Conservation (phyloP, 352 stramenopile genomes). For the Phytophthora europaea region DNA sequence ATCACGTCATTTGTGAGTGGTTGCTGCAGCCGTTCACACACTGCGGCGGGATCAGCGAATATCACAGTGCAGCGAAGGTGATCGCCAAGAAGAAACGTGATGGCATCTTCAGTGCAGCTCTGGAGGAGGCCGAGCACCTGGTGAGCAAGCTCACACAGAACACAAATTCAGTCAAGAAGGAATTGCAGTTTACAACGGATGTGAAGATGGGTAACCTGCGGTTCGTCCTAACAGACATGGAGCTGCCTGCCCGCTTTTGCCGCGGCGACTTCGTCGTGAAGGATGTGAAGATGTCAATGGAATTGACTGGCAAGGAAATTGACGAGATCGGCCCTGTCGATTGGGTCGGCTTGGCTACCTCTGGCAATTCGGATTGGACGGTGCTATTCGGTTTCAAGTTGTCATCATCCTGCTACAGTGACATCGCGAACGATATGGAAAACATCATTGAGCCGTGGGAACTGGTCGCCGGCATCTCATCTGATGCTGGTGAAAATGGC, state of each 20-base stretch:
- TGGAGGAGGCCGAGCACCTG: conserved; percentile 64
- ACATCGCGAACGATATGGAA: conserved; percentile 79
- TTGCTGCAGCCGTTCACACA: conserved; percentile 66
- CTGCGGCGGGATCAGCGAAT: conserved; percentile 80
- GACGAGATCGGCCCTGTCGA: conserved; percentile 61
- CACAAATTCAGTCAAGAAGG: conserved; percentile 56
- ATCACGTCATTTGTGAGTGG: conserved; percentile 61
- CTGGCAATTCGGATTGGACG: conserved; percentile 67
- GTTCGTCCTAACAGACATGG: conserved; percentile 69
- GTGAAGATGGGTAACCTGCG: conserved; percentile 72
- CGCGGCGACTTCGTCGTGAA: conserved; percentile 76
- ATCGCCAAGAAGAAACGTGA: conserved; percentile 76
- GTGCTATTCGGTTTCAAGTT: conserved; percentile 72
- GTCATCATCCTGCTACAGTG: conserved; percentile 76
- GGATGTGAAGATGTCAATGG: conserved; percentile 67
- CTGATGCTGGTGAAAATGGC: conserved; percentile 65
- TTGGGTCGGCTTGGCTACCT: conserved; percentile 63
- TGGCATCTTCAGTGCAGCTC: conserved; percentile 67
- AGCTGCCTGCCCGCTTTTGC: conserved; percentile 61
- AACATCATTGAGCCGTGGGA: conserved; percentile 82
- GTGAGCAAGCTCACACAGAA: conserved; percentile 58
- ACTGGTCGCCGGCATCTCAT: conserved; percentile 61
- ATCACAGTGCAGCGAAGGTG: conserved; percentile 68
- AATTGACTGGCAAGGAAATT: conserved; percentile 63
- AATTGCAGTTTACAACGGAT: conserved; percentile 65